Percentiles rank a stretch among this genome's conserved stretches.
These are phyloP conservation scores for Trichoderma asperelloides DNA, from an alignment of 495 filamentous ascomycete genomes.

Conservation along the genomic window DNA sequence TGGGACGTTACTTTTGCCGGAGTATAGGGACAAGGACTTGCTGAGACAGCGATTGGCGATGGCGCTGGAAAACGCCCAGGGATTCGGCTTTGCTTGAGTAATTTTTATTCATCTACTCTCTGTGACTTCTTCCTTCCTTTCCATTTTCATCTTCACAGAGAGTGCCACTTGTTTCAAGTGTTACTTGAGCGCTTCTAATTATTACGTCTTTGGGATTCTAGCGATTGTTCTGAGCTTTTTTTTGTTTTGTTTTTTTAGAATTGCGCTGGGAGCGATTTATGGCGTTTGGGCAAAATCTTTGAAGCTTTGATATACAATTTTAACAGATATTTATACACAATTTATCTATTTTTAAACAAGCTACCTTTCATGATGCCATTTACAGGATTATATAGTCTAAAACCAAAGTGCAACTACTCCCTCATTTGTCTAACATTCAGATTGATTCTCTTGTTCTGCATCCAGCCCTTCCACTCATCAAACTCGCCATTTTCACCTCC, in stretches of 20 bases:
- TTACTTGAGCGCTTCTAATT: background rate
- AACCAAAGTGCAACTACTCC: conserved; percentile 31
- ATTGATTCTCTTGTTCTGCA: conserved; percentile 77
- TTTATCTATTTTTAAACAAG: background rate
- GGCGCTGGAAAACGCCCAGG: conserved; percentile 82
- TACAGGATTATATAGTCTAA: no score
- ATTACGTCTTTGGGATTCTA: background rate
- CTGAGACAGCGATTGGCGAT: conserved; percentile 64
- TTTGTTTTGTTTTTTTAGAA: background rate
- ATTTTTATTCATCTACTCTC: background rate
- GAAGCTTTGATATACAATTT: background rate
- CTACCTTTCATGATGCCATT: no score
- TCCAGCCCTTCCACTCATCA: conserved; percentile 71
- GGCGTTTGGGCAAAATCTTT: background rate
- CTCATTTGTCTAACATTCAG: conserved; percentile 88
- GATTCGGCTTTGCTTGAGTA: conserved; percentile 65
- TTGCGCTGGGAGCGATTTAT: background rate
- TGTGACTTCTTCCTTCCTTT: background rate
- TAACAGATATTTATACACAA: background rate
- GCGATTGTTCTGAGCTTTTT: background rate
- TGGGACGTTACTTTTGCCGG: conserved; percentile 73
- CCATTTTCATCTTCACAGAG: background rate
- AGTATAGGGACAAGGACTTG: conserved; percentile 61
- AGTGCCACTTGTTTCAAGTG: background rate
- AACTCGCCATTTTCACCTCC: conserved; percentile 31